Conservation (phyloP, 306 rosid species). For the Malus sylvestris region DNA sequence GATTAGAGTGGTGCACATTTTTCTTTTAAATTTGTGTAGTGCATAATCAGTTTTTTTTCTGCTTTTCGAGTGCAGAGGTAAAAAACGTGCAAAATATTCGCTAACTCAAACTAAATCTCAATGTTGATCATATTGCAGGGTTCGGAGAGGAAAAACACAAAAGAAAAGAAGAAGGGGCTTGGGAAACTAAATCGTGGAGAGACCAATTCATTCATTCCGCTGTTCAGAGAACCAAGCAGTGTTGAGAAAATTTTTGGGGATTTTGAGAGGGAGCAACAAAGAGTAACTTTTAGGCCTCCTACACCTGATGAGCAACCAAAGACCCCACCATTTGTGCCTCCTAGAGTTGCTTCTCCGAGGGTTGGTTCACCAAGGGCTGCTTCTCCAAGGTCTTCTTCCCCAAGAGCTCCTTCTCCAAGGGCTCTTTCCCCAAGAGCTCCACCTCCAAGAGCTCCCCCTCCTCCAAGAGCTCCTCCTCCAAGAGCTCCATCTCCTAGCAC, state of each 20-base stretch:
- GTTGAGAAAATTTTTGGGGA: slow-evolving; percentile 92
- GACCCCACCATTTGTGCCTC: slow-evolving; percentile 58
- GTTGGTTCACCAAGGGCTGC: slow-evolving; percentile 21
- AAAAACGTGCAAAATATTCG: neutral
- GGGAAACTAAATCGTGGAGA: slow-evolving; percentile 79
- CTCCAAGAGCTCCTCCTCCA: slow-evolving; percentile 38
- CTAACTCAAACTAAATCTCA: slow-evolving; percentile 4
- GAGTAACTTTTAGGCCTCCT: slow-evolving; percentile 45
- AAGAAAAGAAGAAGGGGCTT: slow-evolving; percentile 66
- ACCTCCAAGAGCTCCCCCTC: slow-evolving; percentile 17
- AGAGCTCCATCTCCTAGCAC: slow-evolving; percentile 26
- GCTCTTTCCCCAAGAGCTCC: slow-evolving; percentile 7
- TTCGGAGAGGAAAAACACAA: slow-evolving; percentile 56
- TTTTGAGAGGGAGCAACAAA: slow-evolving; percentile 88
- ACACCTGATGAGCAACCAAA: slow-evolving; percentile 59
- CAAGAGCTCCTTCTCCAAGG: slow-evolving; percentile 32
- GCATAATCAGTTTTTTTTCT: neutral
- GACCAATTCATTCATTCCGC: slow-evolving; percentile 76
- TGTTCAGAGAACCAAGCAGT: slow-evolving; percentile 92
- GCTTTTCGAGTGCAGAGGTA: neutral
- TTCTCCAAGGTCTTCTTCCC: slow-evolving; percentile 21
- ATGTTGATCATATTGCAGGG: slow-evolving; percentile 39
- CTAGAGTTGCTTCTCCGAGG: slow-evolving; percentile 44
- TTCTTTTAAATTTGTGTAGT: too few species aligned
- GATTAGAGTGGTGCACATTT: neutral